Evolutionary conservation across 75 land plant species (phyloP), one percentile per base, ranked within the genome.

Genomic region (Pinus taeda): DNA sequence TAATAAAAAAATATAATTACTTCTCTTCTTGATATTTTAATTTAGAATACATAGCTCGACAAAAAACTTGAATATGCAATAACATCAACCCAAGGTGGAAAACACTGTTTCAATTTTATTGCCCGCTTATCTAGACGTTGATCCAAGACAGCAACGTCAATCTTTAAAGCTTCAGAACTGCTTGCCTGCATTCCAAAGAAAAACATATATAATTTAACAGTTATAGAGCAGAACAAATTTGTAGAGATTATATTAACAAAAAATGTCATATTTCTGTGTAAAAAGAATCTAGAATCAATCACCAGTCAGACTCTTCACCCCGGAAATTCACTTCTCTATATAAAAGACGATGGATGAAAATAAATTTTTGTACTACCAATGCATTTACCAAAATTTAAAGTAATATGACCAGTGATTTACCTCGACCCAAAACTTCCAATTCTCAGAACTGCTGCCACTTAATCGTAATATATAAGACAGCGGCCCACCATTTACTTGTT

Each of bases 391-490:
- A 58, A n/a, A 26, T 53, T 15, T 49, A 15, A 20, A 39, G 63
- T n/a, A 65, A 75, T 26, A 64, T 13, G 60, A 8, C 17, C 20
- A 30, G 57, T 59, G 24, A 4, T 42, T 75, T 67, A 93, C 99
- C 90, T 96, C 99, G 60, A 96, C 73, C 99, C 99, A 96, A 70
- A 94, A 96, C 7, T 82, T 91, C 99, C 99, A 96, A 56, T 84
- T 90, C 60, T 91, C 84, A 60, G 76, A 53, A 69, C 85, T 77
- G 20, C 71, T 74, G 60, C 99, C 99, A 74, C 92, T 93, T 14
- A 96, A 80, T 74, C 99, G 86, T 74, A 87, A 89, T 14, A 96
- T 88, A 66, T 92, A 89, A 11, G 99, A 96, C 20, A 92, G 92
- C 15, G 97, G 95, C 12, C 97, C 99, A 36, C 91, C 90, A 75